These are phyloP conservation scores for Cercospora sp. DNA, from an alignment of 2,329 filamentous ascomycete genomes.

Conservation along the genomic window DNA sequence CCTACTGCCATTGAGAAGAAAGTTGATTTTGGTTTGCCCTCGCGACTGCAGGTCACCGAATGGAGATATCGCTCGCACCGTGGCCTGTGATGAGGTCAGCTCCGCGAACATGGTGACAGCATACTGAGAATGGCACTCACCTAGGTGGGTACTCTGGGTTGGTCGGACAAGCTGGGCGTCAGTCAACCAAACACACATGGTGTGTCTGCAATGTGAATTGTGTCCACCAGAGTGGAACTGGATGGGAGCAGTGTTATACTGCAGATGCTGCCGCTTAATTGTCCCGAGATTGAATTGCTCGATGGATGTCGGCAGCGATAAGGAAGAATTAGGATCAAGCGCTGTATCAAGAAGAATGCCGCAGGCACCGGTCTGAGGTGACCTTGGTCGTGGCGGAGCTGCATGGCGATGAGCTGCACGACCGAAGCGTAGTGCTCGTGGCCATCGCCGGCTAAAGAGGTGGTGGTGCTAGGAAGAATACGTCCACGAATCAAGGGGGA, in stretches of 20 bases:
- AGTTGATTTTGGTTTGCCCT: slow-evolving; percentile 16
- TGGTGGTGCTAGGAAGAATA: slow-evolving; percentile 10
- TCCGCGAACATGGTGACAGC: slow-evolving; percentile 4
- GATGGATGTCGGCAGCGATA: slow-evolving; percentile 21
- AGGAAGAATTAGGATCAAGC: slow-evolving; percentile 15
- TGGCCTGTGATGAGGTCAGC: slow-evolving; percentile 28
- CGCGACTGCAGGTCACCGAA: slow-evolving; percentile 33
- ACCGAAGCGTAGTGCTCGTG: slow-evolving; percentile 9
- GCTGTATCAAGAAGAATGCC: slow-evolving; percentile 11
- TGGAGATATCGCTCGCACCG: slow-evolving; percentile 38
- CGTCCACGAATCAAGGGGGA: slow-evolving; percentile 10
- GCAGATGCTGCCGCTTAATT: slow-evolving; percentile 18
- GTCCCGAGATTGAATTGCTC: slow-evolving; percentile 16
- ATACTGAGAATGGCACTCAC: slow-evolving; percentile 17
- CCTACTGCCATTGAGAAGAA: slow-evolving; percentile 18
- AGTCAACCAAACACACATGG: slow-evolving; percentile 33
- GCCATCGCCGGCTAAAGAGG: slow-evolving; percentile 13
- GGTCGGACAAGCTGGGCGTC: slow-evolving; percentile 32
- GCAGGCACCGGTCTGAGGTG: slow-evolving; percentile 12
- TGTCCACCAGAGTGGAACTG: slow-evolving; percentile 26
- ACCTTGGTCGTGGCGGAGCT: slow-evolving; percentile 15
- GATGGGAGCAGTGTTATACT: slow-evolving; percentile 20
- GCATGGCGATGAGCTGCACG: slow-evolving; percentile 11
- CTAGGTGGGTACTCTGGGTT: slow-evolving; percentile 33
- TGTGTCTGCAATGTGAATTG: slow-evolving; percentile 24